phyloP scores from a whole-genome alignment of 2,329 filamentous ascomycete genomes.

The Penicillium concentricum region DNA sequence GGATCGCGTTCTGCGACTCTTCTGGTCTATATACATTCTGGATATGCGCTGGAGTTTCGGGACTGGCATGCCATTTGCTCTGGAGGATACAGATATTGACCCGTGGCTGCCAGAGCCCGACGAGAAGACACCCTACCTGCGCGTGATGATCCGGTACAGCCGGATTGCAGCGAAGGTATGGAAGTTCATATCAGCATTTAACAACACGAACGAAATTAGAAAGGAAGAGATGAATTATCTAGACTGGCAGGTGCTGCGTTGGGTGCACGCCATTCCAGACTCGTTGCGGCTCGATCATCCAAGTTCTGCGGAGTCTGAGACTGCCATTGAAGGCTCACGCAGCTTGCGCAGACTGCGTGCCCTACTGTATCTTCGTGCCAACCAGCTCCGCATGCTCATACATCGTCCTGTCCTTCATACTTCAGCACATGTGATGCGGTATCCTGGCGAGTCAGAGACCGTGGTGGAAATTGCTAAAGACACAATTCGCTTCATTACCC shows the following conservation, averaged over 20 bases:
- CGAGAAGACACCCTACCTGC: constrained; percentile 64
- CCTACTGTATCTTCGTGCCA: constrained; percentile 80
- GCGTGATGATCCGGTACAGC: constrained; percentile 84
- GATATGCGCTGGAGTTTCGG: constrained; percentile 86
- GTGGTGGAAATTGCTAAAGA: constrained; percentile 64
- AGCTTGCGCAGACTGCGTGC: constrained; percentile 72
- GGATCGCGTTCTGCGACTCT: constrained; percentile 67
- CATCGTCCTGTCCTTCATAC: constrained; percentile 82
- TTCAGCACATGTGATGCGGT: constrained; percentile 70
- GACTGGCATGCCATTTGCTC: constrained; percentile 78
- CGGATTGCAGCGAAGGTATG: constrained; percentile 81
- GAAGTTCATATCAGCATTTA: constrained; percentile 72
- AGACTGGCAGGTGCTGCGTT: constrained; percentile 78
- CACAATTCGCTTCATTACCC: constrained; percentile 60
- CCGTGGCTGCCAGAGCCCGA: constrained; percentile 72
- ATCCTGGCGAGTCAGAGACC: constrained; percentile 68
- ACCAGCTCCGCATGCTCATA: constrained; percentile 85
- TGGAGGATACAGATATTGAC: constrained; percentile 83
- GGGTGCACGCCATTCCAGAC: constrained; percentile 71
- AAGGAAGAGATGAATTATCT: constrained; percentile 75
- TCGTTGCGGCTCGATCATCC: constrained; percentile 60
- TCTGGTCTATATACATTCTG: constrained; percentile 86
- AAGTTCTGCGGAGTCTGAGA: constrained; percentile 41
- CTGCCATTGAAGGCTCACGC: constrained; percentile 51
- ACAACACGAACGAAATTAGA: constrained; percentile 63